Evolutionary conservation across 2,329 filamentous ascomycete species (phyloP), one percentile per base, ranked within the genome.

Genomic region (Penicillium sp.): DNA sequence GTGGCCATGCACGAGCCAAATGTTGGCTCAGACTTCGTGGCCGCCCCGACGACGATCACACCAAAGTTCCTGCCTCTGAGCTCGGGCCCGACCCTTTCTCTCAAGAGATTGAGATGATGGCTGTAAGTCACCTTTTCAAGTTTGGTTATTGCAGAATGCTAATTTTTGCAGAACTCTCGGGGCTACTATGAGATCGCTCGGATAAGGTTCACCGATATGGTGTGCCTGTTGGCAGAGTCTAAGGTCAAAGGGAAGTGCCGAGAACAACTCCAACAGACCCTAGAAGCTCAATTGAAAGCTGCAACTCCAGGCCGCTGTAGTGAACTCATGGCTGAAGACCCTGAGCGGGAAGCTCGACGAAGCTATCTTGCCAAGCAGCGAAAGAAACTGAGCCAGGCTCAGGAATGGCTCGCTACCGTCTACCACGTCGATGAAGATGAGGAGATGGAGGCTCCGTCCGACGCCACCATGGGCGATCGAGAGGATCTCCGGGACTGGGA

Each of bases 51-150:
- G 54, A 62, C 1, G 67, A 64, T 2, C 16, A 22, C 5, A 62
- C 39, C 0, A 68, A 69, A 27, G 58, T 53, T n/a, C n/a, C 13
- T 13, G 68, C 61, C 5, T 54, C 55, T 0, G 66, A 71, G 2
- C 62, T 77, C 3, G 70, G 68, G 0, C 58, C 68, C 0, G 77
- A 79, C 52, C 53, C 51, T 0, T 79, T 71, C 37, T 31, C 56
- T 0, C 69, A 72, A 10, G 77, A 79, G 50, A 49, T 79, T 1
- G 69, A 72, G 9, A 76, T 77, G 63, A 75, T 78, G 70, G 74
- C 75, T 1, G 76, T 78, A 67, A 61, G 74, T 66, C 31, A 1
- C 19, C n/a, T 24, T 1, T 7, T 19, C 35, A 24, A 11, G 16
- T 11, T 14, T 45, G n/a, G 3, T 39, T 21, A 21, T 56, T 64